Conservation (phyloP, 495 filamentous ascomycete genomes). For the Tuber aestivum region DNA sequence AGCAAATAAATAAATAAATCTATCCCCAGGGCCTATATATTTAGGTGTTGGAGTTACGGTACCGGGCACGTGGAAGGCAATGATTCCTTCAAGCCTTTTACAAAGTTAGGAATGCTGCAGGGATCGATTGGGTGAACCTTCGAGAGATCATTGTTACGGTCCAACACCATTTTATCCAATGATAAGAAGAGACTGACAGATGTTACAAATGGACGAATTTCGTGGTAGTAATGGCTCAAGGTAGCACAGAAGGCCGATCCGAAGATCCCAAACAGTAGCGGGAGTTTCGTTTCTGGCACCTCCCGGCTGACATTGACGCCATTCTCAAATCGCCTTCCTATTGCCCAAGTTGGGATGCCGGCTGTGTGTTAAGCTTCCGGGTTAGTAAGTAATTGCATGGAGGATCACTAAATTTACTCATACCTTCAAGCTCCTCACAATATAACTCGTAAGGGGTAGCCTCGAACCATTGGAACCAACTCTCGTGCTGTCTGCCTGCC, state of each 20-base stretch:
- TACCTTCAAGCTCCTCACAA: slow-evolving; percentile 71
- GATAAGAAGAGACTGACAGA: slow-evolving; percentile 66
- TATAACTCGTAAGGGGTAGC: slow-evolving; percentile 93
- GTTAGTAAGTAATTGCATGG: slow-evolving; percentile 15
- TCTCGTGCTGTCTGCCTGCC: slow-evolving; percentile 55
- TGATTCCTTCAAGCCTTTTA: slow-evolving; percentile 66
- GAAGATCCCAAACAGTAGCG: slow-evolving; percentile 83
- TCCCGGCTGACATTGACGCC: slow-evolving; percentile 60
- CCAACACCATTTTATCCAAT: slow-evolving; percentile 81
- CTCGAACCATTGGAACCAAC: slow-evolving; percentile 98
- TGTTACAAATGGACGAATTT: slow-evolving; percentile 72
- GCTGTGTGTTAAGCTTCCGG: slow-evolving; percentile 48
- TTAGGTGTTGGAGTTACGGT: background rate
- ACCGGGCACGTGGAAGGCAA: slow-evolving; percentile 65
- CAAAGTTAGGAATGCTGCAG: slow-evolving; percentile 79
- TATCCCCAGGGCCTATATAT: background rate
- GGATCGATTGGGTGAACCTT: slow-evolving; percentile 92
- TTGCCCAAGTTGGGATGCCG: slow-evolving; percentile 89
- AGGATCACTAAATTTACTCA: slow-evolving; percentile 9
- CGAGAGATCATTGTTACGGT: slow-evolving; percentile 70
- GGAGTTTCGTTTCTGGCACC: slow-evolving; percentile 73
- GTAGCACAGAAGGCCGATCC: slow-evolving; percentile 95
- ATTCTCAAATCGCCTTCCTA: slow-evolving; percentile 73
- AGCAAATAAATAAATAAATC: slow-evolving; percentile 44
- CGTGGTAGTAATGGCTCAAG: slow-evolving; percentile 89